A percentile compares a stretch with the other conserved stretches of the same genome.
These are phyloP conservation scores for Gynostemma pentaphyllum DNA, from an alignment of 306 rosid species.

Conservation along the genomic window DNA sequence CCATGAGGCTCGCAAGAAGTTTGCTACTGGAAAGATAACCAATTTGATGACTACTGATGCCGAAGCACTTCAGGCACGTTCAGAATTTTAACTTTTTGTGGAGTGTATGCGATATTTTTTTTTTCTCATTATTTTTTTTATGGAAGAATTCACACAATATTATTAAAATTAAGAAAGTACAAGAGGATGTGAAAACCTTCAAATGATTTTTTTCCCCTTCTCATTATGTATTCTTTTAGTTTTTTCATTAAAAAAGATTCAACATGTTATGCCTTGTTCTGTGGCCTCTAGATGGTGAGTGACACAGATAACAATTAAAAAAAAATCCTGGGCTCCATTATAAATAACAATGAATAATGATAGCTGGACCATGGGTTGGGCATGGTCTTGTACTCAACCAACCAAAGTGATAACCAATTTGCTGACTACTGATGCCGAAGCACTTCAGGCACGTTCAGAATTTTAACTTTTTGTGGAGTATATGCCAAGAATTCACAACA, in stretches of 20 bases:
- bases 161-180: too few relatives aligned
- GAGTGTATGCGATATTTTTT: neutral
- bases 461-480: neutral
- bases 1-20: conserved; percentile 89
- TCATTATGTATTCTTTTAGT: neutral
- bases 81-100: neutral
- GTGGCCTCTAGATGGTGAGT: neutral
- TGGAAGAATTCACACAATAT: too few relatives aligned
- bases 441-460: conserved; percentile 59
- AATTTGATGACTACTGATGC: conserved; percentile 96
- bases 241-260: too few relatives aligned
- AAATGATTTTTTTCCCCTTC: neutral
- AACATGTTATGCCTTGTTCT: neutral
- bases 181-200: too few relatives aligned
- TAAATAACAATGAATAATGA: neutral
- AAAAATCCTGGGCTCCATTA: too few relatives aligned
- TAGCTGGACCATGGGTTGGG: neutral
- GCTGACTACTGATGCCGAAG: conserved; percentile 93
- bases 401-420: conserved; percentile 90
- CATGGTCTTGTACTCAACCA: neutral
- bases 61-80: conserved; percentile 75
- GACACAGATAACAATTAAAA: too few relatives aligned
- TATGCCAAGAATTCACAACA: too few relatives aligned
- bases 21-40: conserved; percentile 89
- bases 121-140: neutral